Conservation (phyloP, 441 rosid genomes). For the Gossypium davidsonii region DNA sequence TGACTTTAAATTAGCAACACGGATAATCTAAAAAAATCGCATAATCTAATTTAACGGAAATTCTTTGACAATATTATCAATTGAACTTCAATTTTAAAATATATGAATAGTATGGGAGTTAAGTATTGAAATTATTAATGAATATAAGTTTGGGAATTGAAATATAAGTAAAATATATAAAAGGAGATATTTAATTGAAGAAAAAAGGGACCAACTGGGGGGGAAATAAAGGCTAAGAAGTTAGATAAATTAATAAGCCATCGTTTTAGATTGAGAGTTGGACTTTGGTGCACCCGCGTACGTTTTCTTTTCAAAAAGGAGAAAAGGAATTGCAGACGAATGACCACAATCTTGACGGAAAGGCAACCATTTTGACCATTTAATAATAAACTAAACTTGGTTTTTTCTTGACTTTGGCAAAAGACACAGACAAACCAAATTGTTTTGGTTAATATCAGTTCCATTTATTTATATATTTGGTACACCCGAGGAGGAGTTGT, state of each 20-base stretch:
- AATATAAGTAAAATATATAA: too few species aligned
- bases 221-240: not conserved
- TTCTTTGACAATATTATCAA: too few species aligned
- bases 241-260: not conserved
- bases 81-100: too few species aligned
- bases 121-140: too few species aligned
- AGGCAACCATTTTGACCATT: not conserved
- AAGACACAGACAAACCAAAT: not conserved
- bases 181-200: too few species aligned
- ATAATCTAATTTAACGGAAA: too few species aligned
- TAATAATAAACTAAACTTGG: not conserved
- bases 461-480: not conserved
- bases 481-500: not conserved
- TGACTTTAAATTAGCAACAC: too few species aligned
- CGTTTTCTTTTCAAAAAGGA: not conserved
- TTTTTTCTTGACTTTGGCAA: constrained; percentile 7
- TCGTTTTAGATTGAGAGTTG: not conserved
- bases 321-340: not conserved
- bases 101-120: too few species aligned
- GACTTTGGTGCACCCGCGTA: not conserved
- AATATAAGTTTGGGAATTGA: too few species aligned
- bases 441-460: not conserved
- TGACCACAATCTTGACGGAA: not conserved
- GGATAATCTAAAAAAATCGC: too few species aligned
- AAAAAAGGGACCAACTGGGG: not conserved